A percentile compares a stretch with the other conserved stretches of the same genome.
Evolutionary conservation across 1,284 basidiomycete species (phyloP).

Genomic region (Cerrena zonata): DNA sequence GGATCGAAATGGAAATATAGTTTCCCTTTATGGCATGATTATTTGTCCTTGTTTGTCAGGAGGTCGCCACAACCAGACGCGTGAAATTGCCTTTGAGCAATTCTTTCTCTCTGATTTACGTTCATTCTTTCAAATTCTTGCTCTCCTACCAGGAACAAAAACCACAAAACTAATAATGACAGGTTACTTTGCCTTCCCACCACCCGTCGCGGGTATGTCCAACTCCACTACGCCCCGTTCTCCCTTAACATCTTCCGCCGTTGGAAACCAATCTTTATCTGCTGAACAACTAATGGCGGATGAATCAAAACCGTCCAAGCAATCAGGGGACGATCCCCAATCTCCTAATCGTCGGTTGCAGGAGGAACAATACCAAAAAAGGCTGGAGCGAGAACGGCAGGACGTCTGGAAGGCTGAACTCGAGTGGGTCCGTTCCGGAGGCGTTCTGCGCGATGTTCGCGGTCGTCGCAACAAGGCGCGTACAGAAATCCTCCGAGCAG

Average conservation of each 20-base stretch:
- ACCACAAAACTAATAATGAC: too few relatives aligned
- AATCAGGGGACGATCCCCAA: neutral
- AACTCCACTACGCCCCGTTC: neutral
- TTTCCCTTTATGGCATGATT: too few relatives aligned
- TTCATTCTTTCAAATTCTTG: too few relatives aligned
- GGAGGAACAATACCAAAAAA: slow-evolving; percentile 18
- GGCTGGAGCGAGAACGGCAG: slow-evolving; percentile 26
- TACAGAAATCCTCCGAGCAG: slow-evolving; percentile 39
- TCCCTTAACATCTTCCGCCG: neutral
- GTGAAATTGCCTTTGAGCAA: too few relatives aligned
- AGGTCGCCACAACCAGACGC: too few relatives aligned
- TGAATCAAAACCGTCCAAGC: neutral
- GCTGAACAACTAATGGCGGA: neutral
- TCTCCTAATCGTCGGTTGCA: slow-evolving; percentile 1
- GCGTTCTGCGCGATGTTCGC: slow-evolving; percentile 43
- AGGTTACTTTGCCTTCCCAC: neutral
- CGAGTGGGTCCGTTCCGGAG: slow-evolving; percentile 54
- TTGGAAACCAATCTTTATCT: neutral
- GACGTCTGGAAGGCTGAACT: slow-evolving; percentile 41
- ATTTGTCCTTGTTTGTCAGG: too few relatives aligned
- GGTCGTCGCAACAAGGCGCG: slow-evolving; percentile 46
- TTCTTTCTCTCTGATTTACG: too few relatives aligned
- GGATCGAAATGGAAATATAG: too few relatives aligned
- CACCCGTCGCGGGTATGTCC: neutral
- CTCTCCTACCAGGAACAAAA: too few relatives aligned